phyloP scores from a whole-genome alignment of 179 eudicot genomes.

The Gypsophila paniculata region DNA sequence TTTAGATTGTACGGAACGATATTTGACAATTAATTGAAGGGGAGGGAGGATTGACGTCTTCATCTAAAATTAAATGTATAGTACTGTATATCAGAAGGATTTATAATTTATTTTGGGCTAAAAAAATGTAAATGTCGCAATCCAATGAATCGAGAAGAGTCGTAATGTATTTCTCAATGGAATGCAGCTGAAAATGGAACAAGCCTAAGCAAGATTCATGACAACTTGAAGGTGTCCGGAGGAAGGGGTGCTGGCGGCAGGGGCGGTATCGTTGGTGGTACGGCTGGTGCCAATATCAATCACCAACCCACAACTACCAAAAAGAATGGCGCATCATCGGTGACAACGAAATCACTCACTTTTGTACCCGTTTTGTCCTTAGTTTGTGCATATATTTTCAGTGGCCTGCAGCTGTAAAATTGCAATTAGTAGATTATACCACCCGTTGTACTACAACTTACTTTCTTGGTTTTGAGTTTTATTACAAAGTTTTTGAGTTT shows the following conservation, averaged over 20 bases:
- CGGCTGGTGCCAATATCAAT: conserved; percentile 3
- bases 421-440: too few species aligned
- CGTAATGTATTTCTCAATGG: background rate
- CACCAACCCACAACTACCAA: background rate
- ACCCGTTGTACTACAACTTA: too few species aligned
- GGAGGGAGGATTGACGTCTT: too few species aligned
- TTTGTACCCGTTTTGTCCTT: conserved; percentile 1
- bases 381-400: background rate
- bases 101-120: too few species aligned
- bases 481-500: too few species aligned
- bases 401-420: background rate
- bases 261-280: conserved; percentile 12
- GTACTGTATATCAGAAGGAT: too few species aligned
- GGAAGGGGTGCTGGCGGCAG: conserved; percentile 1
- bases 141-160: too few species aligned
- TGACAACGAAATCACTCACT: background rate
- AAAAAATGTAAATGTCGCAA: too few species aligned
- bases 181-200: conserved; percentile 10
- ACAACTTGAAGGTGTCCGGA: conserved; percentile 3
- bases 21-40: too few species aligned
- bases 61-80: too few species aligned
- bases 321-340: conserved; percentile 14
- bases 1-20: too few species aligned
- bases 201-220: background rate
- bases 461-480: too few species aligned